Evolutionary conservation across 257 asterid species (phyloP).

Genomic region (Primulina eburnea): DNA sequence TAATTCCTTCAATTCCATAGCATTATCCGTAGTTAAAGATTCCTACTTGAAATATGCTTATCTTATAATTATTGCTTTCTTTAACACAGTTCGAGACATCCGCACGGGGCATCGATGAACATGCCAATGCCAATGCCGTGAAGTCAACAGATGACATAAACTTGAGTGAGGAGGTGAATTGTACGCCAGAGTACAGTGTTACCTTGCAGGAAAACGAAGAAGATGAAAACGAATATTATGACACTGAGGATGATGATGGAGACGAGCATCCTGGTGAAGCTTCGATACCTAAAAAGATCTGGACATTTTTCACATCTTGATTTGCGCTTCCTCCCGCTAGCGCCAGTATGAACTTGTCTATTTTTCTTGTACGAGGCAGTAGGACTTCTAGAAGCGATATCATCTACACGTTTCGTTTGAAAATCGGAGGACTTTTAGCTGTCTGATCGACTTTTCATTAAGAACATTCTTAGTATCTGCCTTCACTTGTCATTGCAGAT

Average conservation of each 20-base stretch:
- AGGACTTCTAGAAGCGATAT: not conserved
- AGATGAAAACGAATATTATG: slow-evolving; percentile 29
- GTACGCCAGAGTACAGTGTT: slow-evolving; percentile 45
- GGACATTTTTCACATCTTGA: slow-evolving; percentile 87
- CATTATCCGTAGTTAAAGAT: slow-evolving; percentile 9
- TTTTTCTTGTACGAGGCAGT: not conserved
- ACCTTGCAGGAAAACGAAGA: slow-evolving; percentile 31
- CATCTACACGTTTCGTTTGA: not conserved
- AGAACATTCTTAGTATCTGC: not conserved
- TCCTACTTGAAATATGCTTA: slow-evolving; percentile 3
- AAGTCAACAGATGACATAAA: slow-evolving; percentile 30
- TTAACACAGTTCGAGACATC: slow-evolving; percentile 45
- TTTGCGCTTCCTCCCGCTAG: not conserved
- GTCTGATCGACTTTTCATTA: not conserved
- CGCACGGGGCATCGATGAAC: slow-evolving; percentile 24
- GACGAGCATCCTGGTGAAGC: slow-evolving; percentile 52
- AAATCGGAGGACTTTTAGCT: not conserved
- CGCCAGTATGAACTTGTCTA: not conserved
- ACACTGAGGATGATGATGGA: slow-evolving; percentile 32
- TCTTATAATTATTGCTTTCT: not conserved
- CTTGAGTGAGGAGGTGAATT: slow-evolving; percentile 42
- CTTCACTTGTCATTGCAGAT: not conserved
- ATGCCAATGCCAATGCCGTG: slow-evolving; percentile 18
- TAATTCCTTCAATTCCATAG: slow-evolving; percentile 26
- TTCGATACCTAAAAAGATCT: slow-evolving; percentile 60